phyloP scores from a whole-genome alignment of 371 early-diverging fungal species.

The Cladochytrium tenue region DNA sequence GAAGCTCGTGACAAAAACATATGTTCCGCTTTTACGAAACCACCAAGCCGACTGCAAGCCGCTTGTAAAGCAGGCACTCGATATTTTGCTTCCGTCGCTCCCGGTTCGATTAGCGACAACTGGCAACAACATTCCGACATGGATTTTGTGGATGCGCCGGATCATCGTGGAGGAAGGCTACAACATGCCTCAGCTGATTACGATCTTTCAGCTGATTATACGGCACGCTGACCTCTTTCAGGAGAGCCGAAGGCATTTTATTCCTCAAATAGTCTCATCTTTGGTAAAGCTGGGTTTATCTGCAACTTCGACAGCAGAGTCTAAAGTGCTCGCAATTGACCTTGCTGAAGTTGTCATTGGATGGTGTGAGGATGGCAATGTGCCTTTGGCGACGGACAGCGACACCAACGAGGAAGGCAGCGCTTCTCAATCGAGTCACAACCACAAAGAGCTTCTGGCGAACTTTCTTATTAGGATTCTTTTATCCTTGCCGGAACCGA shows the following conservation, averaged over 20 bases:
- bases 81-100: constrained; percentile 86
- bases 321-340: constrained; percentile 83
- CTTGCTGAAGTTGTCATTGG: constrained; percentile 83
- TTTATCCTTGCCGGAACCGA: constrained; percentile 62
- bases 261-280: constrained; percentile 82
- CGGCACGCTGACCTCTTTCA: constrained; percentile 88
- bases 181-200: constrained; percentile 80
- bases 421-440: constrained; percentile 5
- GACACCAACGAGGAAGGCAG: constrained; percentile 12
- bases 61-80: constrained; percentile 90
- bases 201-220: constrained; percentile 88
- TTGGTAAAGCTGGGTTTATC: constrained; percentile 83
- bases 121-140: constrained; percentile 69
- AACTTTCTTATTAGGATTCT: constrained; percentile 75
- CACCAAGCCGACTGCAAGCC: constrained; percentile 61
- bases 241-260: constrained; percentile 82
- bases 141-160: constrained; percentile 80
- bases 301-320: constrained; percentile 82
- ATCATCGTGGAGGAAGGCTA: constrained; percentile 90
- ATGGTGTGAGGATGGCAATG: constrained; percentile 59
- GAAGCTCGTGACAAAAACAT: constrained; percentile 88
- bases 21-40: constrained; percentile 82
- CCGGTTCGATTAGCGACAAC: constrained; percentile 66
- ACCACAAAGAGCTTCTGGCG: constrained; percentile 59
- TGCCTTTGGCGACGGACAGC: constrained; percentile 2